Evolutionary conservation across 495 filamentous ascomycete species (phyloP).

Genomic region (Penicillium malachiteum): DNA sequence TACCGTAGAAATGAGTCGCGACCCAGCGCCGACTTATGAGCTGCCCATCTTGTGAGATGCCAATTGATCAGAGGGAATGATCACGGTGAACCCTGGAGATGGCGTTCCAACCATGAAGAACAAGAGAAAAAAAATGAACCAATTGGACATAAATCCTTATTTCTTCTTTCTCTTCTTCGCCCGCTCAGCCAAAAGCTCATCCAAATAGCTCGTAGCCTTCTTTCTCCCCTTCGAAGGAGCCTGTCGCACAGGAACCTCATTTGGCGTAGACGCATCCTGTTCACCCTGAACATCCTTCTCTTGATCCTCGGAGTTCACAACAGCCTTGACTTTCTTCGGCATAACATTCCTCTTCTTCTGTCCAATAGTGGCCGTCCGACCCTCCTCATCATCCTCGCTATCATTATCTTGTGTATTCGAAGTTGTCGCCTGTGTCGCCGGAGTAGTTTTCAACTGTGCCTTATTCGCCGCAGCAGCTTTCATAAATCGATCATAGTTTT

Average conservation of each 20-base stretch:
- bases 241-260: constrained; percentile 13
- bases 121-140: neutral
- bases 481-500: constrained; percentile 44
- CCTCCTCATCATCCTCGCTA: constrained; percentile 60
- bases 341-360: constrained; percentile 36
- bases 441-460: neutral
- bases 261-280: neutral
- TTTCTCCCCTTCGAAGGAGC: constrained; percentile 31
- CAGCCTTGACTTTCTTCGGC: constrained; percentile 3
- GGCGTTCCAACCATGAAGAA: neutral
- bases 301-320: neutral
- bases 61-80: neutral
- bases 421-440: constrained; percentile 2
- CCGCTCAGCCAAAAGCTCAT: constrained; percentile 50
- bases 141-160: constrained; percentile 23
- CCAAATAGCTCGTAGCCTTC: constrained; percentile 49
- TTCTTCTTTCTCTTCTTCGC: constrained; percentile 56
- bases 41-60: neutral
- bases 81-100: too few species aligned
- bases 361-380: constrained; percentile 56
- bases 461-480: constrained; percentile 23
- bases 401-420: constrained; percentile 20
- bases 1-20: too few species aligned
- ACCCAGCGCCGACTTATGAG: neutral
- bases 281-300: neutral